Base-by-base conservation (phyloP, 345 rosid genomes). In the Fremontodendron californicum region DNA sequence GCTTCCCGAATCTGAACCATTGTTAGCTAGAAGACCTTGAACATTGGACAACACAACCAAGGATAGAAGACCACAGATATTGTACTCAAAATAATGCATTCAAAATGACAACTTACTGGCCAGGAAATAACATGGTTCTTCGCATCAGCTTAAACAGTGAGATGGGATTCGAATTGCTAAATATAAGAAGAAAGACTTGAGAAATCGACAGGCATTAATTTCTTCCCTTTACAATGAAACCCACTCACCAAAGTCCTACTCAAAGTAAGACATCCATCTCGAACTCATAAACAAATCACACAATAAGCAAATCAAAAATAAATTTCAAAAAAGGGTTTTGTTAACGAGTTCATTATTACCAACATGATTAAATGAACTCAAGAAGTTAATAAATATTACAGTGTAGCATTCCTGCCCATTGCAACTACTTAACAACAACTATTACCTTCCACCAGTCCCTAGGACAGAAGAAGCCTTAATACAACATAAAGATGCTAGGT, bases 391-490 rank as follows among this genome's bases (percentile, higher is more conserved):
- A 67, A 80, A 82, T 67, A 40, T 55, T 51, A 78, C 82, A 80
- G 60, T 55, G 71, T 71, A 42, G 46, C 58, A 52, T 71, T 71
- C 37, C 78, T 25, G 46, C 55, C 72, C 52, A 37, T 54, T 66
- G 60, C 51, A 55, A 83, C 65, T 54, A 84, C 64, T 51, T 85
- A 75, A 84, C 80, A n/a, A n/a, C n/a, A 83, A 78, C 72, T 11
- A 73, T 62, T 75, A 80, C 79, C 80, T 82, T 76, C 49, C 46
- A 72, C 71, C 31, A 52, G 33, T 78, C 65, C 73, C 61, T 5
- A 48, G 49, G 57, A 21, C 60, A 72, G 66, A 73, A n/a, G n/a
- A n/a, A 76, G 76, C 75, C 63, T 64, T 21, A 12, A 67, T 19
- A 31, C 51, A 74, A 78, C 52, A 77, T 64, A 48, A 72, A 75